Percentiles rank a stretch among this genome's conserved stretches.
phyloP scores from a whole-genome alignment of 73 alveolate genomes.

The Paramecium sexaurelia region DNA sequence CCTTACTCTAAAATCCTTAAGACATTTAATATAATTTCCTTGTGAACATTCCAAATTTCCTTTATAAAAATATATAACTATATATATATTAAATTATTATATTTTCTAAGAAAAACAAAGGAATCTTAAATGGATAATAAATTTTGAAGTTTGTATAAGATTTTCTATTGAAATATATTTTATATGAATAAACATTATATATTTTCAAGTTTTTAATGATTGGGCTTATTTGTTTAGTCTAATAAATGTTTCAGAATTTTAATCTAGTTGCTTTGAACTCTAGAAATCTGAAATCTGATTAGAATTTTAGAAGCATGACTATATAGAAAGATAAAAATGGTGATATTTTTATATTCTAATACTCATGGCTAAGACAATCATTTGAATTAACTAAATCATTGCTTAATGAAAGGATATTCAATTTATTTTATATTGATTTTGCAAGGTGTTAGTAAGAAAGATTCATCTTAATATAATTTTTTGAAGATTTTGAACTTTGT shows the following conservation, averaged over 20 bases:
- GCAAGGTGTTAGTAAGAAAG: conserved; percentile 33
- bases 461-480: not conserved
- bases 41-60: not conserved
- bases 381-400: conserved; percentile 54
- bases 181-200: too few relatives aligned
- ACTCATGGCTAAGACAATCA: conserved; percentile 61
- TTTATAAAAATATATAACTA: conserved; percentile 4
- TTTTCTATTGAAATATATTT: too few relatives aligned
- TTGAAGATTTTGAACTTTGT: conserved; percentile 62
- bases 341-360: conserved; percentile 37
- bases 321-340: not conserved
- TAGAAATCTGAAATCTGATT: conserved; percentile 55
- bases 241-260: too few relatives aligned
- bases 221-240: too few relatives aligned
- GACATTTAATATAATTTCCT: not conserved
- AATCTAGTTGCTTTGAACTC: too few relatives aligned
- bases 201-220: too few relatives aligned
- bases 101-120: not conserved
- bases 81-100: not conserved
- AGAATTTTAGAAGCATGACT: too few relatives aligned
- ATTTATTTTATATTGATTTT: conserved; percentile 51
- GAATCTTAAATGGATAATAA: too few relatives aligned
- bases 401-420: not conserved
- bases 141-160: too few relatives aligned
- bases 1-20: not conserved